phyloP scores from a whole-genome alignment of 1,139 yeast species.

The Lodderomyces theae region DNA sequence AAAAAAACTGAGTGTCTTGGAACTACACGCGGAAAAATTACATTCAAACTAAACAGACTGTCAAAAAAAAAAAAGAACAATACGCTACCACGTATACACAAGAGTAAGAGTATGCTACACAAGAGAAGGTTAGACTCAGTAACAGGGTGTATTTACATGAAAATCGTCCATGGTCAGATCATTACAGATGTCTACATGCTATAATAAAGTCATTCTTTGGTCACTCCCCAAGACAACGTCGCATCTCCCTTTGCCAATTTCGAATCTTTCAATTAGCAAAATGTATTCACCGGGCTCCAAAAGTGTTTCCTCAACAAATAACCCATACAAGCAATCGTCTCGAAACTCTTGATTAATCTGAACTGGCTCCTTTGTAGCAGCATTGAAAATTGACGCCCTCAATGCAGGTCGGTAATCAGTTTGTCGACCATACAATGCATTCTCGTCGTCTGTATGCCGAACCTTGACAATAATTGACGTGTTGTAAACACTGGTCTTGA shows the following conservation, averaged over 20 bases:
- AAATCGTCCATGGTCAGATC: too few relatives aligned
- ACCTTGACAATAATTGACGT: slow-evolving; percentile 26
- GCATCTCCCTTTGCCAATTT: slow-evolving; percentile 41
- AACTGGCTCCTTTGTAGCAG: slow-evolving; percentile 25
- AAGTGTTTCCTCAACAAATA: slow-evolving; percentile 34
- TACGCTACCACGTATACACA: too few relatives aligned
- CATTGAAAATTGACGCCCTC: slow-evolving; percentile 44
- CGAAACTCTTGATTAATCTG: slow-evolving; percentile 41
- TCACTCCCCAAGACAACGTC: slow-evolving; percentile 37
- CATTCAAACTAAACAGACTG: too few relatives aligned
- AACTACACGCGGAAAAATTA: too few relatives aligned
- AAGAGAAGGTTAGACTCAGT: too few relatives aligned
- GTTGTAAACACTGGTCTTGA: slow-evolving; percentile 21
- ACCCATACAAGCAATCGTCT: slow-evolving; percentile 40
- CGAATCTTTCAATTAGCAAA: slow-evolving; percentile 48
- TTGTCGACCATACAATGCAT: slow-evolving; percentile 20
- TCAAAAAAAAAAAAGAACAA: too few relatives aligned
- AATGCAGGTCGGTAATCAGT: slow-evolving; percentile 38
- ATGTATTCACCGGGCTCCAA: slow-evolving; percentile 32
- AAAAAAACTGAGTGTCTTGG: too few relatives aligned
- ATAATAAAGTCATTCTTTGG: slow-evolving; percentile 10
- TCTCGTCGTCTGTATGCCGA: slow-evolving; percentile 19
- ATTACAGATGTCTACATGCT: not conserved
- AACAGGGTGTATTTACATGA: too few relatives aligned
- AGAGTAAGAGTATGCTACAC: too few relatives aligned